phyloP scores from a whole-genome alignment of 306 rosid species.

The Glycine latifolia region DNA sequence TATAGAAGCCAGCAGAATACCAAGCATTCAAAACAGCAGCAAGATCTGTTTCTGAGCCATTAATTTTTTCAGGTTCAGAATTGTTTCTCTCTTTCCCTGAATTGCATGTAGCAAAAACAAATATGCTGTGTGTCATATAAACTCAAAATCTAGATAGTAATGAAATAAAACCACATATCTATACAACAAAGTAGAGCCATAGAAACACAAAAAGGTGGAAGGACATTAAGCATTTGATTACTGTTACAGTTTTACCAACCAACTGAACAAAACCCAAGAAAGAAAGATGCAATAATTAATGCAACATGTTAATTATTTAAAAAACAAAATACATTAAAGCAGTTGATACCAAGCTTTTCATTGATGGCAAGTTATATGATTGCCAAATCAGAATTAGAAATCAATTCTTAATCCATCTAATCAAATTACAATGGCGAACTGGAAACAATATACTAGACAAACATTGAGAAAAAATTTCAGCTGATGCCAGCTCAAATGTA shows the following conservation, averaged over 20 bases:
- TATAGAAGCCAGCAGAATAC: slow-evolving; percentile 91
- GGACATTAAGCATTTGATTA: slow-evolving; percentile 10
- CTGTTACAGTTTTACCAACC: slow-evolving; percentile 2
- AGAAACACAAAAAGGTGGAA: slow-evolving; percentile 28
- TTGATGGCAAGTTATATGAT: neutral
- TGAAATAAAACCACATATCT: neutral
- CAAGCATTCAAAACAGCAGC: slow-evolving; percentile 78
- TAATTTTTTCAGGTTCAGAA: slow-evolving; percentile 46
- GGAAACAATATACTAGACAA: neutral
- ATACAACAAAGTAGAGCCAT: neutral
- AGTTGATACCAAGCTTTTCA: neutral
- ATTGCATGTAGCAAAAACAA: slow-evolving; percentile 36
- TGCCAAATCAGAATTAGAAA: slow-evolving; percentile 24
- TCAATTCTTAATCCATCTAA: slow-evolving; percentile 11
- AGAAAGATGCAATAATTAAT: neutral
- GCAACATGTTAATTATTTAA: neutral
- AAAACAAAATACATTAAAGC: slow-evolving; percentile 2
- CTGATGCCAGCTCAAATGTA: neutral
- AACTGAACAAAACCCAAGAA: slow-evolving; percentile 19
- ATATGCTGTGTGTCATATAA: neutral
- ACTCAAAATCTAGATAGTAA: neutral
- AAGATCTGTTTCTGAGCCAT: slow-evolving; percentile 68
- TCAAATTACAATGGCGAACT: slow-evolving; percentile 17
- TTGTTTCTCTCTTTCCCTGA: slow-evolving; percentile 56
- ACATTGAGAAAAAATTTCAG: neutral